Base-by-base conservation (phyloP, 108 stramenopile genomes). In the Thalassiosira profunda region DNA sequence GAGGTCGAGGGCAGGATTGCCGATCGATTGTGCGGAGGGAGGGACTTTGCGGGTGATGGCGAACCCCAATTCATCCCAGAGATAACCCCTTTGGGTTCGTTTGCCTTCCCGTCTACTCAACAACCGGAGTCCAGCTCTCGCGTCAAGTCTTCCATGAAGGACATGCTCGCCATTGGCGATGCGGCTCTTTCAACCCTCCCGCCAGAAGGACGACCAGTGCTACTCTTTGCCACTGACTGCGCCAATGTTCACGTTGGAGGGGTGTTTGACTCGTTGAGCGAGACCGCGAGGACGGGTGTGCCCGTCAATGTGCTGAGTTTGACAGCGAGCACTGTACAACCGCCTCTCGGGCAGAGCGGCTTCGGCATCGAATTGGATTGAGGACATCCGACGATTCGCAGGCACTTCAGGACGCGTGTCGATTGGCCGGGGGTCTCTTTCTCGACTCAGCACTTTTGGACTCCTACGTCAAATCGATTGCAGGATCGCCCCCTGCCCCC, bases 1-100 rank as follows among this genome's bases (percentile, higher is more conserved):
- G 85, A 91, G 26, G 85, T 94, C 7, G 92, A 94, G 63, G 63
- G 40, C 25, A 79, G 69, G 30, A 94, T 94, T 61, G 81, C 88
- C 12, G 76, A 84, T 23, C 80, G 90, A 12, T 59, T 91, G 43
- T 52, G 76, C 36, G 69, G 76, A 41, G n/a, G n/a, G n/a, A n/a
- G n/a, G n/a, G n/a, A n/a, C n/a, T n/a, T n/a, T n/a, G n/a, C n/a
- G n/a, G n/a, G n/a, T n/a, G n/a, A n/a, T n/a, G n/a, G n/a, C n/a
- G 18, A 9, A 9, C 40, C 15, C 36, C 54, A 41, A 45, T n/a
- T 24, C 5, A 28, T 18, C 8, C 33, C 64, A 41, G 35, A 23
- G 49, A 68, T 42, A 59, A 62, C 58, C 9, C 26, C 44, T 24
- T 65, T 63, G 67, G 72, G 20, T 43, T 71, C 36, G 12, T 47